These are phyloP conservation scores for Sporothrix euskadiensis DNA, from an alignment of 2,329 filamentous ascomycete species.

Conservation along the genomic window DNA sequence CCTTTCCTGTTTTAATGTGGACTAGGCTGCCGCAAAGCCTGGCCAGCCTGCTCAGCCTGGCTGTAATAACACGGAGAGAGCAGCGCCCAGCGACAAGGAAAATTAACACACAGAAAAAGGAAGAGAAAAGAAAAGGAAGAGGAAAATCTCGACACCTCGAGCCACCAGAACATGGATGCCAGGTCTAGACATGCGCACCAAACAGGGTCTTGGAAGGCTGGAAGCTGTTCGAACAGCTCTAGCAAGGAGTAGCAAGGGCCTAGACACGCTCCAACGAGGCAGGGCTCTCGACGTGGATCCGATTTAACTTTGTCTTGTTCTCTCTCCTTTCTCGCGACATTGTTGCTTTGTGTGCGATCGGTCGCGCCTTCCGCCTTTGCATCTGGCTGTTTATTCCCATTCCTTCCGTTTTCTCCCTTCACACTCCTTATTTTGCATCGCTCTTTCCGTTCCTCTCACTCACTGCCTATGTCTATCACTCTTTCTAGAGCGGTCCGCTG, in stretches of 20 bases:
- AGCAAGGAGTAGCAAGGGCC: conserved; percentile 10
- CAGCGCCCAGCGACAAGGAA: background rate
- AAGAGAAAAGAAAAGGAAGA: background rate
- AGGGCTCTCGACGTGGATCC: background rate
- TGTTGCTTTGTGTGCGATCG: background rate
- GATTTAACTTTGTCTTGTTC: conserved; percentile 11
- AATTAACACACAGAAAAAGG: background rate
- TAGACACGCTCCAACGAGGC: background rate
- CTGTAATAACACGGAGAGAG: background rate
- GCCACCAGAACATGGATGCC: background rate
- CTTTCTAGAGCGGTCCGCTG: background rate
- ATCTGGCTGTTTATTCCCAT: background rate
- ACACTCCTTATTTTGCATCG: background rate
- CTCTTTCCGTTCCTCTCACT: background rate
- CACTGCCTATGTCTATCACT: background rate
- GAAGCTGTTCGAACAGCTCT: conserved; percentile 5
- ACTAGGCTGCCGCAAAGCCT: background rate
- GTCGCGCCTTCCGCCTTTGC: background rate
- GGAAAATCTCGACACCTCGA: conserved; percentile 12
- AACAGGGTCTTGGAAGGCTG: conserved; percentile 9
- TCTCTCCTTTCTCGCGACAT: background rate
- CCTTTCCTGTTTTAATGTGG: conserved; percentile 16
- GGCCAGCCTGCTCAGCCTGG: background rate
- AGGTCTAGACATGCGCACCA: background rate
- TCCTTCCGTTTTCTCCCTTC: background rate